Percentiles rank a stretch among this genome's conserved stretches.
Evolutionary conservation across 1,284 basidiomycete genomes (phyloP).

Genomic region (Cutaneotrichosporon dermatis): DNA sequence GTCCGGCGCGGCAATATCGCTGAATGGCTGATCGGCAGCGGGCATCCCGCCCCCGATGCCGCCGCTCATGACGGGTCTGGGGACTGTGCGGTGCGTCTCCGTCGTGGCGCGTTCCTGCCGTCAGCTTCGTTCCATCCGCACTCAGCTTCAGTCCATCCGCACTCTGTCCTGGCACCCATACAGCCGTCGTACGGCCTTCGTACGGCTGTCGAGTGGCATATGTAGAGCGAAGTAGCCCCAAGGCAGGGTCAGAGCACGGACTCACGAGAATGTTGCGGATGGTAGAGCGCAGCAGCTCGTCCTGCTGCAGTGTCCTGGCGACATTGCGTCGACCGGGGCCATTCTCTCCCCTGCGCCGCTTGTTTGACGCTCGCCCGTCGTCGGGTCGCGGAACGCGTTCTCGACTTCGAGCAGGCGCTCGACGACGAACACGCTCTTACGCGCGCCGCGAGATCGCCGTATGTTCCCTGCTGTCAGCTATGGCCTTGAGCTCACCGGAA

Average conservation of each 20-base stretch:
- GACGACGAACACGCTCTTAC: constrained; percentile 19
- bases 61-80: background rate
- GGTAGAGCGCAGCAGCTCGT: constrained; percentile 8
- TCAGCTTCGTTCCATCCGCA: too few species aligned
- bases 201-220: too few species aligned
- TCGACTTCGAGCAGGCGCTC: constrained; percentile 18
- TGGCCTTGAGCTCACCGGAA: constrained; percentile 4
- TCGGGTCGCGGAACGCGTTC: background rate
- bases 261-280: constrained; percentile 9
- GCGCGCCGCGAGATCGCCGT: constrained; percentile 9
- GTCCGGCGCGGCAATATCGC: background rate
- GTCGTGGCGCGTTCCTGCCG: constrained; percentile 3
- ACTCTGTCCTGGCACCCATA: too few species aligned
- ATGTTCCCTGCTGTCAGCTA: constrained; percentile 1
- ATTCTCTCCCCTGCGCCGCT: constrained; percentile 2
- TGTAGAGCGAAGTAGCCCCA: too few species aligned
- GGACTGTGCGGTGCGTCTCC: background rate
- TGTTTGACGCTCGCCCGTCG: background rate
- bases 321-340: background rate
- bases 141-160: too few species aligned
- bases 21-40: background rate
- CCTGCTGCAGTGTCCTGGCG: background rate
- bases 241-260: background rate
- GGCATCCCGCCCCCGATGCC: background rate
- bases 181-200: too few species aligned